Evolutionary conservation across 176 grass and related monocot species (phyloP).

Genomic region (Carex pumila): DNA sequence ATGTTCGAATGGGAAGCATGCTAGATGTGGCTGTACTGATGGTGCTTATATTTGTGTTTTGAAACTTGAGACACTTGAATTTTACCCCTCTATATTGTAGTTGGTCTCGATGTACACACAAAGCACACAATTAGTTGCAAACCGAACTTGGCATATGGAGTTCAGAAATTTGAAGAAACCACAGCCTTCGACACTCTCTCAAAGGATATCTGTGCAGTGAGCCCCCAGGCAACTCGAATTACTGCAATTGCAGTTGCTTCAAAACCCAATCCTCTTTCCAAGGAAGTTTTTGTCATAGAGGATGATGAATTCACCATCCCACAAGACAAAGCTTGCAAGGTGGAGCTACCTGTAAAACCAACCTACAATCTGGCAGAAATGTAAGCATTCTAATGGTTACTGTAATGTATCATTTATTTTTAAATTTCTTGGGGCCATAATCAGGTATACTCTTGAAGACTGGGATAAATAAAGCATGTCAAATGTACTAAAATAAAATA

Average conservation of each 20-base stretch:
- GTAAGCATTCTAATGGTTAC: background rate
- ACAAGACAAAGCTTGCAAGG: background rate
- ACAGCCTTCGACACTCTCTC: slow-evolving; percentile 27
- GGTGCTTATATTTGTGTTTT: slow-evolving; percentile 5
- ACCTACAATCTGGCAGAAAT: slow-evolving; percentile 15
- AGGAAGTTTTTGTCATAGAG: slow-evolving; percentile 70
- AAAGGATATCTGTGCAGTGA: slow-evolving; percentile 35
- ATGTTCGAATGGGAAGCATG: background rate
- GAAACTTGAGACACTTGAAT: background rate
- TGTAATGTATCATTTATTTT: background rate
- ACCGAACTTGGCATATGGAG: slow-evolving; percentile 28
- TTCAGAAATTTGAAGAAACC: slow-evolving; percentile 15
- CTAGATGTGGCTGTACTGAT: slow-evolving; percentile 20
- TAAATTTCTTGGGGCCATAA: background rate
- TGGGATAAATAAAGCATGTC: background rate
- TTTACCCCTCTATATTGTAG: slow-evolving; percentile 35
- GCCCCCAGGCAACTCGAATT: slow-evolving; percentile 32
- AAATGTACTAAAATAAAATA: background rate
- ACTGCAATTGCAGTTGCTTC: background rate
- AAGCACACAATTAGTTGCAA: slow-evolving; percentile 60
- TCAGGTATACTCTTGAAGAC: background rate
- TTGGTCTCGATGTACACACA: slow-evolving; percentile 75
- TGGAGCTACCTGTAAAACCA: background rate
- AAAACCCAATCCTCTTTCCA: slow-evolving; percentile 46
- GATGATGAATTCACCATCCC: slow-evolving; percentile 31